Evolutionary conservation across 2,329 filamentous ascomycete genomes (phyloP).

Genomic region (Aspergillus aculeatinus): DNA sequence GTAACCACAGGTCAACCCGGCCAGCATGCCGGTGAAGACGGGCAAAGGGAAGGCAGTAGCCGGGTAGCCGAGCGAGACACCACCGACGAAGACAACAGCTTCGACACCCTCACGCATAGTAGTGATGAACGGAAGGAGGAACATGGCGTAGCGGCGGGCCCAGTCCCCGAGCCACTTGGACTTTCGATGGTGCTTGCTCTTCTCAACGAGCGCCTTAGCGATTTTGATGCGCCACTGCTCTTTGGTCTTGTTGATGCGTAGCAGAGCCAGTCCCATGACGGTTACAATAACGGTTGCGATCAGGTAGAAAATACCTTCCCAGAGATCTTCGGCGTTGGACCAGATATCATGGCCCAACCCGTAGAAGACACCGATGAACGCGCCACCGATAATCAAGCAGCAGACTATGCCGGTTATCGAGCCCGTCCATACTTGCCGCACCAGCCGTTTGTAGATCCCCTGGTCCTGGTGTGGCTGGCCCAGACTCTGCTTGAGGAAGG

Average conservation of each 20-base stretch:
- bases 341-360: slow-evolving; percentile 66
- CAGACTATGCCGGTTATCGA: slow-evolving; percentile 62
- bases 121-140: slow-evolving; percentile 80
- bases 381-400: slow-evolving; percentile 64
- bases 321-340: slow-evolving; percentile 69
- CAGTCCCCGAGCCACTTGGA: slow-evolving; percentile 58
- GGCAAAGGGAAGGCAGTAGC: slow-evolving; percentile 50
- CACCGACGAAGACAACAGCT: slow-evolving; percentile 20
- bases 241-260: slow-evolving; percentile 79
- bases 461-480: slow-evolving; percentile 32
- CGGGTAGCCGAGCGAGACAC: slow-evolving; percentile 58
- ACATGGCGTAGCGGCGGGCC: slow-evolving; percentile 81
- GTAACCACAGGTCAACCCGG: slow-evolving; percentile 67
- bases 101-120: slow-evolving; percentile 21
- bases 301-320: slow-evolving; percentile 76
- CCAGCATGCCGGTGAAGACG: slow-evolving; percentile 69
- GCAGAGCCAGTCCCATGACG: slow-evolving; percentile 73
- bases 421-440: slow-evolving; percentile 60
- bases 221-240: slow-evolving; percentile 87
- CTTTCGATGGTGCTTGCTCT: slow-evolving; percentile 38
- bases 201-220: slow-evolving; percentile 63
- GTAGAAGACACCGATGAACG: slow-evolving; percentile 73
- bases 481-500: slow-evolving; percentile 80
- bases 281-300: slow-evolving; percentile 78
- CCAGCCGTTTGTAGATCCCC: neutral